These are phyloP conservation scores for Amaranthus cruentus DNA, from an alignment of 148 eudicot genomes.

Conservation along the genomic window DNA sequence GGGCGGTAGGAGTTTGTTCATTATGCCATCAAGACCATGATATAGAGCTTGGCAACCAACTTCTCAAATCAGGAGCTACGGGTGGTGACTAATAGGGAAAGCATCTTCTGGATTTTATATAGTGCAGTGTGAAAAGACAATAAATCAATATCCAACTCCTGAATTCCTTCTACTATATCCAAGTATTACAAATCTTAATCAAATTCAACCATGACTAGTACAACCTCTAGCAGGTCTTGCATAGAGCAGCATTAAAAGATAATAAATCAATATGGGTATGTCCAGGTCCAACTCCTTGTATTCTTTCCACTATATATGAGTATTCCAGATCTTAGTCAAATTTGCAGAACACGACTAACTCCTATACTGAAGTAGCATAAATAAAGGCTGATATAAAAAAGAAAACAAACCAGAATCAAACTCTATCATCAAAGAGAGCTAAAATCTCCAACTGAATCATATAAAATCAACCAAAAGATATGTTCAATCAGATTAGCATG, in stretches of 20 bases:
- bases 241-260: too few species aligned
- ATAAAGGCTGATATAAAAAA: constrained; percentile 4
- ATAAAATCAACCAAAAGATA: not conserved
- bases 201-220: too few species aligned
- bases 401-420: constrained; percentile 4
- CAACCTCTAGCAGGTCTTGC: too few species aligned
- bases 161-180: constrained; percentile 1
- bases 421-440: not conserved
- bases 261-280: too few species aligned
- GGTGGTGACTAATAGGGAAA: not conserved
- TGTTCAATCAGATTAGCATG: not conserved
- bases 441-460: not conserved
- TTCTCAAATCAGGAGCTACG: not conserved
- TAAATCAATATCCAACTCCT: not conserved
- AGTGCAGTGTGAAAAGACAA: not conserved
- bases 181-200: not conserved
- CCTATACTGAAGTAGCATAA: not conserved
- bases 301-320: not conserved
- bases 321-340: not conserved
- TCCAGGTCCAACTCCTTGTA: not conserved
- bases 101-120: not conserved
- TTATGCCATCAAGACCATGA: not conserved
- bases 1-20: not conserved
- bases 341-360: not conserved
- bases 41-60: not conserved